These are phyloP conservation scores for Typha latifolia DNA, from an alignment of 176 grass and related monocot species.

Conservation along the genomic window DNA sequence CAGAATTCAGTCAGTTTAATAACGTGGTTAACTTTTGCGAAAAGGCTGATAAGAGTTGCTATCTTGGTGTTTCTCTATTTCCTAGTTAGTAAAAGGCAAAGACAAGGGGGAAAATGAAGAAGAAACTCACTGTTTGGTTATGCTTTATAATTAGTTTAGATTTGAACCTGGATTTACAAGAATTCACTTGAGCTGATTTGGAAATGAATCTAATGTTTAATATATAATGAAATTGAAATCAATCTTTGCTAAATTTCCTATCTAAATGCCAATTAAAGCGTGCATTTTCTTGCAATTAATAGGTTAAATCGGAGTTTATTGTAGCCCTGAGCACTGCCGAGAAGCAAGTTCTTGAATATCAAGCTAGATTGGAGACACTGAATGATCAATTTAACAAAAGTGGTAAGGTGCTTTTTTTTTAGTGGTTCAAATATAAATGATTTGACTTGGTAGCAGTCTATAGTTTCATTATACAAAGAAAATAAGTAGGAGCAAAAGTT, in stretches of 20 bases:
- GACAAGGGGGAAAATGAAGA: neutral
- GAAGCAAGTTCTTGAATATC: constrained; percentile 64
- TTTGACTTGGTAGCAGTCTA: neutral
- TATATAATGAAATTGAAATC: neutral
- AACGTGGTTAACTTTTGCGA: neutral
- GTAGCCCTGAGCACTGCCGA: constrained; percentile 59
- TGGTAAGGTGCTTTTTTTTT: constrained; percentile 34
- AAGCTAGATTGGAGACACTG: constrained; percentile 33
- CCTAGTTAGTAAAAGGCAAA: neutral
- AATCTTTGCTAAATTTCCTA: neutral
- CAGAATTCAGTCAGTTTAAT: neutral
- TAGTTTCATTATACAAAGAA: neutral
- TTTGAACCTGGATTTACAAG: too few relatives aligned
- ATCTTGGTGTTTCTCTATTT: neutral
- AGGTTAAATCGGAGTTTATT: constrained; percentile 92
- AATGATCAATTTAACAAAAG: constrained; percentile 48
- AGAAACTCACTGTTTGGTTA: neutral
- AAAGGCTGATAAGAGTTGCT: neutral
- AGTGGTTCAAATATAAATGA: constrained; percentile 1
- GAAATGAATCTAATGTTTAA: too few relatives aligned
- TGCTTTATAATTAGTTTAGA: too few relatives aligned
- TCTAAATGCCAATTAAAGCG: constrained; percentile 5
- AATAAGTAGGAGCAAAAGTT: neutral
- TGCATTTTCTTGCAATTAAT: neutral
- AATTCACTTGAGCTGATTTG: too few relatives aligned